Percentiles rank a stretch among this genome's conserved stretches.
Evolutionary conservation across 176 grass and related monocot genomes (phyloP).

Genomic region (Guadua angustifolia): DNA sequence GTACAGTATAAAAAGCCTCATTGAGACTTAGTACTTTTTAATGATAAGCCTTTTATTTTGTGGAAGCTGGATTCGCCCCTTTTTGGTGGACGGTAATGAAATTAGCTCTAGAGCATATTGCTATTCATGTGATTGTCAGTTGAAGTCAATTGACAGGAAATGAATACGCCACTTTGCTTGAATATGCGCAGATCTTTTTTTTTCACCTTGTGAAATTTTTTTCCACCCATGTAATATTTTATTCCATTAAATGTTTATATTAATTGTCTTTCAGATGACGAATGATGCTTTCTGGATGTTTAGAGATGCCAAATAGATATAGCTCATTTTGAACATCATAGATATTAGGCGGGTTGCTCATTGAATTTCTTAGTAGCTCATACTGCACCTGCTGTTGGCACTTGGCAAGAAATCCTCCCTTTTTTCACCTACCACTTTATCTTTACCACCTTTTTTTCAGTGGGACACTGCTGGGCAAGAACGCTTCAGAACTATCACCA

Average conservation of each 20-base stretch:
- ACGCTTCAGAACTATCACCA: constrained; percentile 91
- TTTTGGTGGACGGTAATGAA: background rate
- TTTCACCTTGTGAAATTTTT: too few relatives aligned
- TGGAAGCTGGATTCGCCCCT: background rate
- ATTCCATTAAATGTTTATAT: background rate
- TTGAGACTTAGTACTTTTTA: background rate
- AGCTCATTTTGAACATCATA: background rate
- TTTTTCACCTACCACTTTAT: background rate
- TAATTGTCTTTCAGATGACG: background rate
- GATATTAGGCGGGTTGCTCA: background rate
- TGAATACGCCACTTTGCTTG: too few relatives aligned
- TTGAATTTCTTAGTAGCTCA: background rate
- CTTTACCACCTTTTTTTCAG: constrained; percentile 30
- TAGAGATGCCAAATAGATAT: background rate
- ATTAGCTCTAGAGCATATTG: background rate
- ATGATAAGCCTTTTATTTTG: background rate
- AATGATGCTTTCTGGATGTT: background rate
- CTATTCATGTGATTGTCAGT: background rate
- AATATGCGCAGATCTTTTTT: background rate
- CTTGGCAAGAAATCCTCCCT: too few relatives aligned
- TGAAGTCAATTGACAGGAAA: background rate
- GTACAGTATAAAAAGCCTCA: background rate
- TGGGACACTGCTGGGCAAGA: constrained; percentile 98
- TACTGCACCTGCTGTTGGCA: background rate
- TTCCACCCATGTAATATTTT: background rate